A percentile compares a stretch with the other conserved stretches of the same genome.
phyloP scores from a whole-genome alignment of 176 grass and related monocot species.

The Carex pumila region DNA sequence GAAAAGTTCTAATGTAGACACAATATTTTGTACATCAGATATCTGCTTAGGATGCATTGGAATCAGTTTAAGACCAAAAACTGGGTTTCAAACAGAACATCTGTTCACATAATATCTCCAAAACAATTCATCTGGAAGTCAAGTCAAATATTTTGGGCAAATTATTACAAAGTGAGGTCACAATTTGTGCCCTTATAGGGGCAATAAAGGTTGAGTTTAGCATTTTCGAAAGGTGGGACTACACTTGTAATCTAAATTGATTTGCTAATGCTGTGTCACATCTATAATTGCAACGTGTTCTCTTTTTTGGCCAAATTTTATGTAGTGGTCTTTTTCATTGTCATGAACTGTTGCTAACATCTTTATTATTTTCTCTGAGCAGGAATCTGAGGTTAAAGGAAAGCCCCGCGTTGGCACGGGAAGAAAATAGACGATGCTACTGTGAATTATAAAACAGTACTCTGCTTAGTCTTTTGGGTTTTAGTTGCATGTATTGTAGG shows the following conservation, averaged over 20 bases:
- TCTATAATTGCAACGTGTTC: background rate
- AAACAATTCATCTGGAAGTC: background rate
- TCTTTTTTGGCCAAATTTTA: background rate
- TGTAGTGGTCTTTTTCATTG: background rate
- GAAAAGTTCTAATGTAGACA: background rate
- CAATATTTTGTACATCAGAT: background rate
- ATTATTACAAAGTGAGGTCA: background rate
- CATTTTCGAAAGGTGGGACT: background rate
- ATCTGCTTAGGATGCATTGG: background rate
- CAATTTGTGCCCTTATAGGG: background rate
- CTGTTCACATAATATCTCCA: background rate
- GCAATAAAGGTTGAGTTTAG: background rate
- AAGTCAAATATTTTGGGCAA: background rate
- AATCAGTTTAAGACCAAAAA: background rate
- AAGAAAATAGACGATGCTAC: conserved; percentile 22
- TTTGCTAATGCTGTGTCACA: background rate
- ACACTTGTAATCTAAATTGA: background rate
- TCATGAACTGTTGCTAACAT: background rate
- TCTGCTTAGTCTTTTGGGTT: background rate
- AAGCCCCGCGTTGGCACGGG: conserved; percentile 64
- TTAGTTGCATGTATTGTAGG: conserved; percentile 7
- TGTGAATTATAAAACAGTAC: background rate
- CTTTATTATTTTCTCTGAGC: conserved; percentile 1
- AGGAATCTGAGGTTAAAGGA: conserved; percentile 92
- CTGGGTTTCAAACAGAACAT: background rate